Percentiles rank a stretch among this genome's conserved stretches.
Evolutionary conservation across 805 yeast species (phyloP).

Genomic region (Cyberlindnera americana): DNA sequence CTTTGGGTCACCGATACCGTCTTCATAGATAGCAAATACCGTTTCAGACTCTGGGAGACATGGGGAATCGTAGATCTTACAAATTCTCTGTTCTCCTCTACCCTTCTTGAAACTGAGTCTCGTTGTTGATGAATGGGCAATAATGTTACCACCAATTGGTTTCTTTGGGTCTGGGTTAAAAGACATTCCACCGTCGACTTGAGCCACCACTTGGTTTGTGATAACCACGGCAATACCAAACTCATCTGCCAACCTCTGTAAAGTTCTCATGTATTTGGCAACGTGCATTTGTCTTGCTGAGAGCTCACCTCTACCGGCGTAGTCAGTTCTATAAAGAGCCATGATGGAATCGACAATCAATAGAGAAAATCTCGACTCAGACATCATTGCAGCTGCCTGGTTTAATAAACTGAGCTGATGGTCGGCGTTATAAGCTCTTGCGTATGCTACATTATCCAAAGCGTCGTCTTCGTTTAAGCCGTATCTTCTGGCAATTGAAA

Average conservation of each 20-base stretch:
- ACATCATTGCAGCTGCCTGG: slow-evolving; percentile 94
- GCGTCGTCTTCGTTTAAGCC: slow-evolving; percentile 92
- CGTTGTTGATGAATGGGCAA: slow-evolving; percentile 96
- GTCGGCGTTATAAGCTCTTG: slow-evolving; percentile 95
- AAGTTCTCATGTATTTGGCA: slow-evolving; percentile 85
- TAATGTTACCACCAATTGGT: slow-evolving; percentile 97
- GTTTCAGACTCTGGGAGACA: slow-evolving; percentile 95
- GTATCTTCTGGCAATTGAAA: slow-evolving; percentile 85
- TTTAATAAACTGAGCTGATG: slow-evolving; percentile 85
- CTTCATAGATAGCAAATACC: slow-evolving; percentile 92
- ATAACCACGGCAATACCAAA: slow-evolving; percentile 96
- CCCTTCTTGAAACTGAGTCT: slow-evolving; percentile 88
- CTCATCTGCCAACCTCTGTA: slow-evolving; percentile 94
- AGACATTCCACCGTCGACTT: slow-evolving; percentile 81
- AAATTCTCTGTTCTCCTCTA: slow-evolving; percentile 85
- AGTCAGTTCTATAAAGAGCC: slow-evolving; percentile 95
- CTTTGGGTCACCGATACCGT: slow-evolving; percentile 94
- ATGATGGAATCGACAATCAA: slow-evolving; percentile 95
- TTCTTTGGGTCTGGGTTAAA: slow-evolving; percentile 96
- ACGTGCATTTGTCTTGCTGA: slow-evolving; percentile 93
- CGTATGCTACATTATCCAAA: slow-evolving; percentile 95
- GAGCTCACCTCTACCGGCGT: slow-evolving; percentile 91
- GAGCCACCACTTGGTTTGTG: slow-evolving; percentile 96
- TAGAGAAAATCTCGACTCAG: slow-evolving; percentile 85
- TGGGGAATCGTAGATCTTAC: slow-evolving; percentile 94